A percentile compares a stretch with the other conserved stretches of the same genome.
Evolutionary conservation across 2,329 filamentous ascomycete genomes (phyloP).

Genomic region (Microsporum audouinii): DNA sequence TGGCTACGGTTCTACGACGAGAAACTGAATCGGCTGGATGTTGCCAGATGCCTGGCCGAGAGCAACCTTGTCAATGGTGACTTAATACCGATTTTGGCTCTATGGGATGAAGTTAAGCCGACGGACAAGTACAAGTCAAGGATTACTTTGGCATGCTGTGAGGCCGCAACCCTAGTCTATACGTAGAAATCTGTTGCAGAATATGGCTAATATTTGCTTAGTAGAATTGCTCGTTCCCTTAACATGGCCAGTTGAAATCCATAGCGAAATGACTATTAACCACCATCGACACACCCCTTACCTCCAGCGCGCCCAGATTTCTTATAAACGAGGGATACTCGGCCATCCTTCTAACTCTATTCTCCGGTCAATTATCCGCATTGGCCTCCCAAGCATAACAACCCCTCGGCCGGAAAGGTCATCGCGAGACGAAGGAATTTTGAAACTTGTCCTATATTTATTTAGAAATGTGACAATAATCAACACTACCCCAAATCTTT

Average conservation of each 20-base stretch:
- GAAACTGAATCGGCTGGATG: conserved; percentile 85
- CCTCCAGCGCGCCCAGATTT: conserved; percentile 72
- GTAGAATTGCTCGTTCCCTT: conserved; percentile 82
- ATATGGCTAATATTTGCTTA: conserved; percentile 18
- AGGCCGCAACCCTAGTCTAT: conserved; percentile 14
- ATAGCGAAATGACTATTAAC: conserved; percentile 76
- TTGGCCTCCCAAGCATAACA: conserved; percentile 78
- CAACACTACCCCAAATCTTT: conserved; percentile 56
- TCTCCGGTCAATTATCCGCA: conserved; percentile 66
- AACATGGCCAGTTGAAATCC: conserved; percentile 84
- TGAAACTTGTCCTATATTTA: conserved; percentile 81
- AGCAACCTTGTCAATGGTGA: conserved; percentile 87
- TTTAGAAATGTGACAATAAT: conserved; percentile 84
- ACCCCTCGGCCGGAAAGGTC: conserved; percentile 62
- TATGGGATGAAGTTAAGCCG: conserved; percentile 62
- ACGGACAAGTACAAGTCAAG: conserved; percentile 66
- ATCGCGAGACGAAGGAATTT: conserved; percentile 75
- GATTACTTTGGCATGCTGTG: conserved; percentile 66
- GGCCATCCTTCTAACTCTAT: conserved; percentile 69
- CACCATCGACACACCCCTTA: conserved; percentile 87
- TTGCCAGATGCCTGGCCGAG: conserved; percentile 82
- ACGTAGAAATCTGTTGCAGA: background rate
- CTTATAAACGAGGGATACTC: conserved; percentile 80
- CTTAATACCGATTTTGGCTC: conserved; percentile 73
- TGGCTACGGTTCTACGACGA: conserved; percentile 94